phyloP scores from a whole-genome alignment of 306 rosid species.

The Pachyrhizus erosus region DNA sequence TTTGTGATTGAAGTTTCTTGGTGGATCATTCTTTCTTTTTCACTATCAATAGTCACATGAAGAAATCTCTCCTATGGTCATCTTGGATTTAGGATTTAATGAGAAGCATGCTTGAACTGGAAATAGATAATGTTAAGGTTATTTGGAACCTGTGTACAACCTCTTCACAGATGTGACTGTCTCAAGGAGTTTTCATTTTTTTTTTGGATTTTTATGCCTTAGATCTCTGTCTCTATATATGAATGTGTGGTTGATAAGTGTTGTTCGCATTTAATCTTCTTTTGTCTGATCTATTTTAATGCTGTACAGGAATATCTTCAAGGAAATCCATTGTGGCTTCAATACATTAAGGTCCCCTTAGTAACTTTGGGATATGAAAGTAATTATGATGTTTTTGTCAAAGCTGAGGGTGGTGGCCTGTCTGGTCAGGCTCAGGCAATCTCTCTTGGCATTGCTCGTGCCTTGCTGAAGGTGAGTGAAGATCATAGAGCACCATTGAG shows the following conservation, averaged over 20 bases:
- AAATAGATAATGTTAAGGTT: not conserved
- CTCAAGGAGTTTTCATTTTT: not conserved
- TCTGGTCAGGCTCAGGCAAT: slow-evolving; percentile 99
- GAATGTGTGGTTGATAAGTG: not conserved
- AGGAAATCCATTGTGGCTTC: slow-evolving; percentile 95
- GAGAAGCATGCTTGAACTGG: slow-evolving; percentile 34
- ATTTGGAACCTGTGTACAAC: not conserved
- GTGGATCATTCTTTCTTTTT: not conserved
- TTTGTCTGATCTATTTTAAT: slow-evolving; percentile 27
- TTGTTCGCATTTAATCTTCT: slow-evolving; percentile 17
- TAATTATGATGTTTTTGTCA: slow-evolving; percentile 86
- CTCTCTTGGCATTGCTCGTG: slow-evolving; percentile 94
- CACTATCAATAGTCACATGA: slow-evolving; percentile 3
- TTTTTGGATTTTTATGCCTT: not conserved
- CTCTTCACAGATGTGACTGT: not conserved
- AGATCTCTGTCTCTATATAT: not conserved
- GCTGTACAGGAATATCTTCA: slow-evolving; percentile 85
- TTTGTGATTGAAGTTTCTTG: slow-evolving; percentile 9
- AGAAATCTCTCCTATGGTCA: slow-evolving; percentile 17
- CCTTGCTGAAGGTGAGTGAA: slow-evolving; percentile 85
- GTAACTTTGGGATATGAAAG: slow-evolving; percentile 81
- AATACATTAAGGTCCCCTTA: slow-evolving; percentile 78
- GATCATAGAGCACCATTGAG: slow-evolving; percentile 80
- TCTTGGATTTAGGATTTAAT: slow-evolving; percentile 20
- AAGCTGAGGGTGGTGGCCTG: slow-evolving; percentile 95